Conservation (phyloP, 192 early-diverging fungal genomes). For the Gryganskiella cystojenkinii region DNA sequence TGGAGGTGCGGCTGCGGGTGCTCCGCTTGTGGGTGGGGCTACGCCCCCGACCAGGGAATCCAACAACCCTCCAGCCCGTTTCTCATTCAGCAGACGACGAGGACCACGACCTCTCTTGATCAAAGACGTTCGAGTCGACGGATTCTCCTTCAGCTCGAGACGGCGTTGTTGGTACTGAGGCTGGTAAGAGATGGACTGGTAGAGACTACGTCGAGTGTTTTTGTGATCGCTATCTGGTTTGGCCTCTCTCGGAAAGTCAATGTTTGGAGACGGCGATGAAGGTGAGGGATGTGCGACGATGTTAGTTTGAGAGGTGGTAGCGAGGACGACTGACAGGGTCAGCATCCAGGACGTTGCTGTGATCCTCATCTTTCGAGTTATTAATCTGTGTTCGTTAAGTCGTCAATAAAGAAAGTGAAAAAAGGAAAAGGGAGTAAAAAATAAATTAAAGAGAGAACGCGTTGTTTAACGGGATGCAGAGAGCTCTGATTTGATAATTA, state of each 20-base stretch:
- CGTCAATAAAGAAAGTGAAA: background rate
- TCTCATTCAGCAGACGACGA: slow-evolving; percentile 30
- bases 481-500: background rate
- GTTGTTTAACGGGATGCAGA: background rate
- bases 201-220: background rate
- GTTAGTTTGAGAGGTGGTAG: background rate
- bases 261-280: too few species aligned
- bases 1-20: background rate
- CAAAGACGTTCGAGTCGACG: background rate
- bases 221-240: background rate
- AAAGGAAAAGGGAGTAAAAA: background rate
- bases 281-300: background rate
- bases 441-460: background rate
- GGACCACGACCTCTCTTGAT: slow-evolving; percentile 1
- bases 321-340: slow-evolving; percentile 7
- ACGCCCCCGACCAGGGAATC: background rate
- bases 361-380: slow-evolving; percentile 14
- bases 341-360: slow-evolving; percentile 14
- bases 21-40: background rate
- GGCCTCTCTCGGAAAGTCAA: background rate
- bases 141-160: background rate
- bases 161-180: background rate
- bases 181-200: background rate
- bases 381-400: background rate
- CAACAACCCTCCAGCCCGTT: slow-evolving; percentile 9